Percentiles rank a stretch among this genome's conserved stretches.
These are phyloP conservation scores for Platismatia glauca DNA, from an alignment of 495 filamentous ascomycete genomes.

Conservation along the genomic window DNA sequence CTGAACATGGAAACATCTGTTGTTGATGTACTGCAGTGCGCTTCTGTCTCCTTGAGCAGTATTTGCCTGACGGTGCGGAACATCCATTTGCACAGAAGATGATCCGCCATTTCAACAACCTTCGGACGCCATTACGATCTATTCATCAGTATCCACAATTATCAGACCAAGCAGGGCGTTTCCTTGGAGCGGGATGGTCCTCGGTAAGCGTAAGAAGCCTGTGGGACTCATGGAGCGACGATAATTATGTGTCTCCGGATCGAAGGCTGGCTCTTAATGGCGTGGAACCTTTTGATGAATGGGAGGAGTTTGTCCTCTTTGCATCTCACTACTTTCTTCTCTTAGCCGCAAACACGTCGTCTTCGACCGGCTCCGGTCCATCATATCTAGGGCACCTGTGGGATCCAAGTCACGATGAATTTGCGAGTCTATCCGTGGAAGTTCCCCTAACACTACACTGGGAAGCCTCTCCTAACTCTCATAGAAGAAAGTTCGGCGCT, in stretches of 20 bases:
- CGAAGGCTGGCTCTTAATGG: conserved; percentile 51
- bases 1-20: background rate
- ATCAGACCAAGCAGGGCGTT: conserved; percentile 54
- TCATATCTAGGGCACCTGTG: background rate
- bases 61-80: conserved; percentile 61
- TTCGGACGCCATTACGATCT: conserved; percentile 65
- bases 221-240: conserved; percentile 71
- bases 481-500: conserved; percentile 11
- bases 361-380: background rate
- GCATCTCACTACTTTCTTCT: conserved; percentile 79
- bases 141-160: conserved; percentile 61
- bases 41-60: conserved; percentile 91
- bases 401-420: background rate
- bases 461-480: background rate
- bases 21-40: conserved; percentile 25
- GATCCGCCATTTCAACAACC: conserved; percentile 74
- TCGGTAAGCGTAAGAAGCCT: conserved; percentile 52
- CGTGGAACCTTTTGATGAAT: conserved; percentile 85
- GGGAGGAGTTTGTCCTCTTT: conserved; percentile 90
- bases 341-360: conserved; percentile 38
- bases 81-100: conserved; percentile 86
- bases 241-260: conserved; percentile 46
- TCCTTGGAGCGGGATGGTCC: conserved; percentile 56
- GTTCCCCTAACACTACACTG: background rate
- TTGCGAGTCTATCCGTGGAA: background rate